These are phyloP conservation scores for Diutina neorugosa DNA, from an alignment of 1,139 yeast genomes.

Conservation along the genomic window DNA sequence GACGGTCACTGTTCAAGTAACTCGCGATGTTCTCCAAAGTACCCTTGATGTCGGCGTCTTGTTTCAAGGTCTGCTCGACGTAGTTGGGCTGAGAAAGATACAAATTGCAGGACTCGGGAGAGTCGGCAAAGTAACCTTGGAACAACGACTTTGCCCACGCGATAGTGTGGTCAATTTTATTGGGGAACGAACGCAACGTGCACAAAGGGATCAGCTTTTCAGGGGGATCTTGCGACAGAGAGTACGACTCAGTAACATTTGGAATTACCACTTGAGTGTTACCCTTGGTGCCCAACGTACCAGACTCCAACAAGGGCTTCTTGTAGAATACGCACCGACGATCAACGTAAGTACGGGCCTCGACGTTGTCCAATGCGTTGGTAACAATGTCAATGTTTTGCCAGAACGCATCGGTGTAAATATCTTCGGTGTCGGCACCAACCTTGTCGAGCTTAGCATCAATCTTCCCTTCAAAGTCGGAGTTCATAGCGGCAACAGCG, in stretches of 20 bases:
- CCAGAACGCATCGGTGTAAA: constrained; percentile 88
- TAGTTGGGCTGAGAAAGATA: constrained; percentile 87
- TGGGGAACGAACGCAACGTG: constrained; percentile 94
- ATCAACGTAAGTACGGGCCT: constrained; percentile 95
- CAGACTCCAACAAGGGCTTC: constrained; percentile 88
- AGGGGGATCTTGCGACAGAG: constrained; percentile 97
- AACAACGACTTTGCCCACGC: constrained; percentile 97
- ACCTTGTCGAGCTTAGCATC: constrained; percentile 75
- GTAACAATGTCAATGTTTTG: constrained; percentile 72
- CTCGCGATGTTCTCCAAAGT: constrained; percentile 67
- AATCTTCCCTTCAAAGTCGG: constrained; percentile 68
- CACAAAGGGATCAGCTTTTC: constrained; percentile 95
- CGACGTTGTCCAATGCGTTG: constrained; percentile 93
- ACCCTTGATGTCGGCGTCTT: constrained; percentile 83
- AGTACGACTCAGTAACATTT: constrained; percentile 82
- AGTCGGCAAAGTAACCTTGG: constrained; percentile 85
- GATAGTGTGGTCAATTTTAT: constrained; percentile 95
- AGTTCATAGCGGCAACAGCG: constrained; percentile 80
- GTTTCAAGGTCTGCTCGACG: constrained; percentile 82
- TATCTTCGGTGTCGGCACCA: constrained; percentile 82
- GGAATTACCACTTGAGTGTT: constrained; percentile 96
- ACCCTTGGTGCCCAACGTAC: constrained; percentile 97
- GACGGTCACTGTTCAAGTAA: constrained; percentile 44
- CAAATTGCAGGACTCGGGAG: constrained; percentile 86
- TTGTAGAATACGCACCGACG: constrained; percentile 90